Percentiles rank a stretch among this genome's conserved stretches.
These are phyloP conservation scores for Micromonas pusilla DNA, from an alignment of 139 green algal genomes.

Conservation along the genomic window DNA sequence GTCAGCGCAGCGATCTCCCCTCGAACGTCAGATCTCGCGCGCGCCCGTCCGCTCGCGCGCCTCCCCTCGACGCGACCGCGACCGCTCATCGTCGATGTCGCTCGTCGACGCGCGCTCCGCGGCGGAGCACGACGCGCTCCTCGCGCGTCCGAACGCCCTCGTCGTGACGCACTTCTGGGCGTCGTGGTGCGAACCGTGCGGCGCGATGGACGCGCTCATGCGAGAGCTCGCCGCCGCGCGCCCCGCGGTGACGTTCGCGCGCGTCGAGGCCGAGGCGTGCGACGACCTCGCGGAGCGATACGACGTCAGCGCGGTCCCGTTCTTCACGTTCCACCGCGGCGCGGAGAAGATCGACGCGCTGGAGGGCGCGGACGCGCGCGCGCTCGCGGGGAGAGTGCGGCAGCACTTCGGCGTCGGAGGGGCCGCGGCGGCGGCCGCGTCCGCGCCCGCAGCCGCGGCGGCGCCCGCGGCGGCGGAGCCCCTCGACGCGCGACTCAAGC, in stretches of 20 bases:
- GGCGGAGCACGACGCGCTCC: constrained; percentile 13
- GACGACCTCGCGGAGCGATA: constrained; percentile 60
- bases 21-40: too few relatives aligned
- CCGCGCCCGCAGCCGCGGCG: neutral
- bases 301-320: constrained; percentile 63
- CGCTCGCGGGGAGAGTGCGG: constrained; percentile 48
- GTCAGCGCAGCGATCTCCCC: too few relatives aligned
- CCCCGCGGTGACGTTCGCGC: constrained; percentile 37
- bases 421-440: neutral
- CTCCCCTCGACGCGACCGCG: too few relatives aligned
- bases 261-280: constrained; percentile 73
- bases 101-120: neutral
- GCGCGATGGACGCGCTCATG: constrained; percentile 62
- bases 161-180: constrained; percentile 70
- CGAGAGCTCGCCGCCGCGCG: constrained; percentile 48
- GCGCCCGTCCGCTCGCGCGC: neutral
- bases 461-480: neutral
- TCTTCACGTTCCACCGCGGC: constrained; percentile 60
- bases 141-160: constrained; percentile 32
- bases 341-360: constrained; percentile 54
- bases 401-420: constrained; percentile 31
- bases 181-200: constrained; percentile 72
- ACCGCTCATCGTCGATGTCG: neutral
- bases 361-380: constrained; percentile 67
- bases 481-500: constrained; percentile 17